Evolutionary conservation across 192 early-diverging fungal species (phyloP).

Genomic region (Bifiguratus adelaidae): DNA sequence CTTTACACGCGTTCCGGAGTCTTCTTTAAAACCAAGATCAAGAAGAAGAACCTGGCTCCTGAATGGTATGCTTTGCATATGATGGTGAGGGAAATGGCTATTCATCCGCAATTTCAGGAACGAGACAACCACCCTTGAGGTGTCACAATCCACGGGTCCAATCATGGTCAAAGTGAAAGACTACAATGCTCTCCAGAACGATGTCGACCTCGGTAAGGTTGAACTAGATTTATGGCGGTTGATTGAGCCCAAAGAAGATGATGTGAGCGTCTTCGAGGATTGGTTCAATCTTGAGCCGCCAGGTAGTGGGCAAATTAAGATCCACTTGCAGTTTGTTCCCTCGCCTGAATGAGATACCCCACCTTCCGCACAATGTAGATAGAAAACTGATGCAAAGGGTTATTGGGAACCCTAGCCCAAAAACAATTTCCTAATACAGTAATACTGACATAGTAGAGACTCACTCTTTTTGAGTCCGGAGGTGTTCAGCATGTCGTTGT

Average conservation of each 20-base stretch:
- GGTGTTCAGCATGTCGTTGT: too few relatives aligned
- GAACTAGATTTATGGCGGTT: conserved; percentile 40
- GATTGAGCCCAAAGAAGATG: conserved; percentile 19
- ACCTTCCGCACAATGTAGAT: too few relatives aligned
- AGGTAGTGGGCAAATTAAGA: conserved; percentile 21
- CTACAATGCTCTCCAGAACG: conserved; percentile 54
- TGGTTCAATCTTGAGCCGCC: conserved; percentile 14
- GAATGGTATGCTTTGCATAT: conserved; percentile 41
- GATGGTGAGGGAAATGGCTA: conserved; percentile 1
- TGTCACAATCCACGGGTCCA: conserved; percentile 18
- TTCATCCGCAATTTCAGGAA: conserved; percentile 9
- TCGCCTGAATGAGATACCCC: too few relatives aligned
- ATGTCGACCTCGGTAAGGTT: conserved; percentile 54
- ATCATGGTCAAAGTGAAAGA: conserved; percentile 55
- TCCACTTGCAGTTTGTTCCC: conserved; percentile 13
- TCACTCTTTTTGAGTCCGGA: too few relatives aligned
- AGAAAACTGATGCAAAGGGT: too few relatives aligned
- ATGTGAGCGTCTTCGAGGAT: conserved; percentile 18
- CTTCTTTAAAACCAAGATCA: conserved; percentile 51
- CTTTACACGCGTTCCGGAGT: conserved; percentile 44
- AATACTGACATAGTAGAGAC: too few relatives aligned
- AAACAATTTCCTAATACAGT: too few relatives aligned
- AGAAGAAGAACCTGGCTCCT: conserved; percentile 62
- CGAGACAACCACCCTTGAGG: conserved; percentile 8
- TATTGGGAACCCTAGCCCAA: too few relatives aligned